Base-by-base conservation (phyloP, 1,284 basidiomycete genomes). In the Moesziomyces parantarcticus region DNA sequence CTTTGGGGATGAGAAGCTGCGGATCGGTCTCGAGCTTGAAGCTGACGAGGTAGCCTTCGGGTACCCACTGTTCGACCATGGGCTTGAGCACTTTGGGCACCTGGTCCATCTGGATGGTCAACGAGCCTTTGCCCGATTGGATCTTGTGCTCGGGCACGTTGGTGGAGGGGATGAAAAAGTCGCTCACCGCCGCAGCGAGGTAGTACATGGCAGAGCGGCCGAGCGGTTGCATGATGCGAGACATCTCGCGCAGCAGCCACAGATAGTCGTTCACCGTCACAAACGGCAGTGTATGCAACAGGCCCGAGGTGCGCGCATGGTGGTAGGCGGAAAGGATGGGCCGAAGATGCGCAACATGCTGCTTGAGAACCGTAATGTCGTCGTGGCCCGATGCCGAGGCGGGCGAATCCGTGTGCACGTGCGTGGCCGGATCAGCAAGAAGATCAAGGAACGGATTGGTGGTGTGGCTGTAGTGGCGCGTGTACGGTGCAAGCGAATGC, bases 21-120 rank as follows among this genome's bases (percentile, higher is more conserved):
- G 86, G 86, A 77, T 99, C 96, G 4, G 97, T 99, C 87, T 99
- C 97, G 48, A 99, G 90, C 94, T 99, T 99, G 89, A 99, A 99
- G 1, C 93, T 95, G 47, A 99, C 93, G 44, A 97, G 90, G 84
- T 90, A 98, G 0, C 93, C 95, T 56, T 93, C 90, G 1, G 90
- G 90, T 0, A 90, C 91, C 97, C 96, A 99, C 82, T 97, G 91
- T 51, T 92, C 90, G 3, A 97, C 94, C 85, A 99, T 88, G 0
- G 93, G 91, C 83, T 92, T 92, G 46, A 99, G 86, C 40, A 98
- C 91, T 85, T 99, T 99, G 9, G 97, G 96, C 1, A 98, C 95
- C 84, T 97, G 94, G 83, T 99, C 96, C 95, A 99, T 98, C 84
- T 97, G 94, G 68, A 99, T 92, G 43, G 90, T 88, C 36, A 99